Evolutionary conservation across 2,329 filamentous ascomycete genomes (phyloP), one percentile per base, ranked within the genome.

Genomic region (Sporothrix brasiliensis): DNA sequence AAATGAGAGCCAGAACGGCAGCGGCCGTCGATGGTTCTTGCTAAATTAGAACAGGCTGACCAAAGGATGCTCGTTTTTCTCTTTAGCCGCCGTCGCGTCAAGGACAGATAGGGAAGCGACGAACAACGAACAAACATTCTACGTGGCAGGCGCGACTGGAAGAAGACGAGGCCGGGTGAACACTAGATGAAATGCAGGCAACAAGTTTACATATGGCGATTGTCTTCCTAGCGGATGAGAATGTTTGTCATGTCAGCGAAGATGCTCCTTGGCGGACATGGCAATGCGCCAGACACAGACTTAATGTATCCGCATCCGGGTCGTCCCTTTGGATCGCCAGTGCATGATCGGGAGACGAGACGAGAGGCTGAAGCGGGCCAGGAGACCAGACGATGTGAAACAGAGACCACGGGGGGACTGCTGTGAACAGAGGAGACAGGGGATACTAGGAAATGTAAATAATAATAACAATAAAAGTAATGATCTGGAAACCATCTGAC

Each of bases 251-350:
- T 56, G 34, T 5, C 7, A 34, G 34, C 34, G 19, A n/a, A 4
- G n/a, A 24, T 39, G 16, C 56, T 16, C 56, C 19, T 16, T 41
- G 34, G 54, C 54, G 19, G 56, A 27, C 44, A 30, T 65, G 61
- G 2, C 16, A 49, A 65, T 47, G 41, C 34, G 58, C 58, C 34
- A n/a, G n/a, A 4, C 47, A 4, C 4, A 16, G 16, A 9, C 7
- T 53, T 19, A 54, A 47, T 47, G 65, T 50, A 60, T 60, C 67
- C 53, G 67, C 67, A 68, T 58, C 67, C 67, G 67, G 67, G 53
- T 58, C 53, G 41, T 60, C 41, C 66, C 65, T 67, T 24, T 52
- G 53, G 67, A 68, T 68, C 53, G 67, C 21, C 66, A 34, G n/a
- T 68, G 66, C 63, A 53, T 67, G 63, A 47, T 21, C 19, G 61